Evolutionary conservation across 257 asterid genomes (phyloP).

Genomic region (Henckelia pumila): DNA sequence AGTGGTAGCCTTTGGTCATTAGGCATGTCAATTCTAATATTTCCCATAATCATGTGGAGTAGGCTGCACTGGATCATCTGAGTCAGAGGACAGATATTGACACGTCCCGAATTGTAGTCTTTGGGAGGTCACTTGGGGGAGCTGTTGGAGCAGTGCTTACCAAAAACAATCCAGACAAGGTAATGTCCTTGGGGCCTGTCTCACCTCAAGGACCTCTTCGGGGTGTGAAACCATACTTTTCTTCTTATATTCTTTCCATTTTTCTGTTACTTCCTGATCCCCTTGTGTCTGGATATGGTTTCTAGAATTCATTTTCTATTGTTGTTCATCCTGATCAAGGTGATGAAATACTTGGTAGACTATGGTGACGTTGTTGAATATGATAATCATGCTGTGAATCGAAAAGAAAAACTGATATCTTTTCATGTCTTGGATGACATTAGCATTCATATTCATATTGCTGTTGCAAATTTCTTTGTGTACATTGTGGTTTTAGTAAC

Average conservation of each 20-base stretch:
- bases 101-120: constrained; percentile 78
- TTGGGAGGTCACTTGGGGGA: constrained; percentile 99
- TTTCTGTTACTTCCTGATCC: not conserved
- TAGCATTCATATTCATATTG: no score
- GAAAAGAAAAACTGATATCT: not conserved
- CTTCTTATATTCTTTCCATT: constrained; percentile 9
- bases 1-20: not conserved
- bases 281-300: not conserved
- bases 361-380: not conserved
- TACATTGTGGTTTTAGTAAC: not conserved
- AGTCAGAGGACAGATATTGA: constrained; percentile 88
- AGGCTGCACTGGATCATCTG: constrained; percentile 98
- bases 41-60: constrained; percentile 22
- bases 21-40: constrained; percentile 20
- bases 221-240: constrained; percentile 10
- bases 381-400: not conserved
- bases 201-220: constrained; percentile 2
- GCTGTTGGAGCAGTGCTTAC: constrained; percentile 93
- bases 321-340: not conserved
- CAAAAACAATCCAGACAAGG: constrained; percentile 90
- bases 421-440: not conserved
- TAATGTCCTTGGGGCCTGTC: constrained; percentile 24
- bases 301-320: not conserved
- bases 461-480: not conserved
- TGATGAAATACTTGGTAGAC: not conserved